phyloP scores from a whole-genome alignment of 306 rosid species.

The Dryas octopetala region DNA sequence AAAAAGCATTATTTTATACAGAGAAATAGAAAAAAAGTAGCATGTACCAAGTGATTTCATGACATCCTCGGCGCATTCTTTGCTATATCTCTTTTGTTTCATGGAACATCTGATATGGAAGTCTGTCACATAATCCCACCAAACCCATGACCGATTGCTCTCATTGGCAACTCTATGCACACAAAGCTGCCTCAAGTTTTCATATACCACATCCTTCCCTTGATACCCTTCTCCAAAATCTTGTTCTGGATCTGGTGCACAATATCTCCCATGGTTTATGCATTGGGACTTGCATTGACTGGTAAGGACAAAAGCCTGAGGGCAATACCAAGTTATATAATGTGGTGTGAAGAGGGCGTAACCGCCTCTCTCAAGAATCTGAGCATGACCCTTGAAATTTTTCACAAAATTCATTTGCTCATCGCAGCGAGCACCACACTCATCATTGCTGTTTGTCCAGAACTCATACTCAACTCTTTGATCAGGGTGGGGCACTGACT shows the following conservation, averaged over 20 bases:
- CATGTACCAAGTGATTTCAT: conserved; percentile 69
- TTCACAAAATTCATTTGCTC: conserved; percentile 87
- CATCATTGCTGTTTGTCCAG: conserved; percentile 97
- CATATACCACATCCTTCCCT: conserved; percentile 89
- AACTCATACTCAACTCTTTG: conserved; percentile 85
- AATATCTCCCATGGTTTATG: conserved; percentile 84
- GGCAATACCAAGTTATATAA: conserved; percentile 95
- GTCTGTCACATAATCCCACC: conserved; percentile 99
- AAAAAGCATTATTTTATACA: conserved; percentile 1
- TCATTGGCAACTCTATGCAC: conserved; percentile 88
- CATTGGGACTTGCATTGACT: conserved; percentile 87
- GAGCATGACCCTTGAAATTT: conserved; percentile 91
- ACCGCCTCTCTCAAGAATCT: conserved; percentile 90
- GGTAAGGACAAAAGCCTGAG: conserved; percentile 53
- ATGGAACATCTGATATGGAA: conserved; percentile 92
- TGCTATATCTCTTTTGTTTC: conserved; percentile 87
- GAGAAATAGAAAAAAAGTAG: neutral
- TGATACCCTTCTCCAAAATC: conserved; percentile 73
- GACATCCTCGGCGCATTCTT: conserved; percentile 81
- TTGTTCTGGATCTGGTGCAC: conserved; percentile 91
- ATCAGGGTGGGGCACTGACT: conserved; percentile 88
- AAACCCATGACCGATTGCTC: conserved; percentile 77
- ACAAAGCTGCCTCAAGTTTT: conserved; percentile 95
- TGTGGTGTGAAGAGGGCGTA: conserved; percentile 82
- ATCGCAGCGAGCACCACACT: conserved; percentile 88